Base-by-base conservation (phyloP, 1,139 yeast genomes). In the Lodderomyces oxycetoniae region DNA sequence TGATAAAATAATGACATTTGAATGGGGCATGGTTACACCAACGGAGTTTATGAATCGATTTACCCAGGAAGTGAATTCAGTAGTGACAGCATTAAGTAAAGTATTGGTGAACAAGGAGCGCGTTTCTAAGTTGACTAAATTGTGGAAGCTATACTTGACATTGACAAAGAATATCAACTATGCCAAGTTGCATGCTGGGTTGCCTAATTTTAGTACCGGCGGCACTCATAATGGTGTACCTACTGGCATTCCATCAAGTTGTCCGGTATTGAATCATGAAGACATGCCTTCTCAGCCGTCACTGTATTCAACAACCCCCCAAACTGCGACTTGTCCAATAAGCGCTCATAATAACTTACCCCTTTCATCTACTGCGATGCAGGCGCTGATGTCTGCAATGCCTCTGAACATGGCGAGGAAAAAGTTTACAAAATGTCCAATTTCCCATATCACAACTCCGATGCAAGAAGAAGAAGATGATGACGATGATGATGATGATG, bases 81-180 rank as follows among this genome's bases (percentile, higher is more conserved):
- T 27, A 10, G 28, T 40, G 12, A 32, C 31, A 10, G 31, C 31
- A 19, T 29, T 40, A 10, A 31, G 27, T 8, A 26, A 17, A 12
- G 37, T 28, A 10, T 26, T 38, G 17, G 17, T 40, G 9, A 53
- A 51, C 28, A 53, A 53, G 28, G 55, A 46, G 3, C 53, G 53
- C 35, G 43, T 56, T 2, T 35, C 30, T n/a, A 58, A 61, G 35
- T 44, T 63, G 7, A 44, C 56, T 7, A 63, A 64, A 40, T 52
- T 65, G 34, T 68, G 74, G 74, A 58, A 55, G 30, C 66, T 67
- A 34, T 67, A 67, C 46, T 43, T 59, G 37, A 63, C 68, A 1
- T 59, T 67, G 36, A 58, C 56, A 34, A 50, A 59, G 47, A 55
- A 49, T 32, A 43, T 59, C 5, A 59, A 57, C 37, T 61, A 63